Evolutionary conservation across 2,329 filamentous ascomycete species (phyloP).

Genomic region (Colletotrichum lini): DNA sequence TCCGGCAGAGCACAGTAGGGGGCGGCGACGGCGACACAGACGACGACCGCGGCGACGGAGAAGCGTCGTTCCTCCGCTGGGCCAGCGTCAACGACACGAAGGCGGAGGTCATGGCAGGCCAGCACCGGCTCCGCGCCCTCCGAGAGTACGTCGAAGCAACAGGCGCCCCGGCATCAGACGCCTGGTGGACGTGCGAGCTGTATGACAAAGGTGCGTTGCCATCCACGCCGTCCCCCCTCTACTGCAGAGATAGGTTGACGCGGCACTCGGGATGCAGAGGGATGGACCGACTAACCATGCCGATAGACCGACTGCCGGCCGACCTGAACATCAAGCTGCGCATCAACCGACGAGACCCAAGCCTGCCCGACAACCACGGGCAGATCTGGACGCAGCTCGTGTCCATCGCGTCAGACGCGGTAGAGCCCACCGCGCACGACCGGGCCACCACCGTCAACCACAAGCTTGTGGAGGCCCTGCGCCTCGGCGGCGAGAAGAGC

Average conservation of each 20-base stretch:
- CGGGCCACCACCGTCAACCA: too few species aligned
- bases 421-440: too few species aligned
- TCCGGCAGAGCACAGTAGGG: too few species aligned
- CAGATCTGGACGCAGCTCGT: constrained; percentile 42
- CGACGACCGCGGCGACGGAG: too few species aligned
- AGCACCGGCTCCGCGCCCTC: constrained; percentile 40
- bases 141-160: constrained; percentile 27
- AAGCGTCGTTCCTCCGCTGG: too few species aligned
- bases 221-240: too few species aligned
- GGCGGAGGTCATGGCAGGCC: not conserved
- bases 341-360: constrained; percentile 35
- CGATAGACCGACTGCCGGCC: constrained; percentile 21
- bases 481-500: too few species aligned
- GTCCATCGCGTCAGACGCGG: not conserved
- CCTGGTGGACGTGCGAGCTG: constrained; percentile 41
- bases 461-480: too few species aligned
- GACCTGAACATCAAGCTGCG: constrained; percentile 39
- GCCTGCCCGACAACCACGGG: constrained; percentile 36
- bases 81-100: too few species aligned
- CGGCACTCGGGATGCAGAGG: not conserved
- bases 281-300: not conserved
- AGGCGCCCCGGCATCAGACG: constrained; percentile 13
- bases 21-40: too few species aligned
- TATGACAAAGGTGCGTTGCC: constrained; percentile 39
- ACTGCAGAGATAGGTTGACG: too few species aligned